Evolutionary conservation across 2,329 filamentous ascomycete genomes (phyloP).

Genomic region (Escovopsis weberi): DNA sequence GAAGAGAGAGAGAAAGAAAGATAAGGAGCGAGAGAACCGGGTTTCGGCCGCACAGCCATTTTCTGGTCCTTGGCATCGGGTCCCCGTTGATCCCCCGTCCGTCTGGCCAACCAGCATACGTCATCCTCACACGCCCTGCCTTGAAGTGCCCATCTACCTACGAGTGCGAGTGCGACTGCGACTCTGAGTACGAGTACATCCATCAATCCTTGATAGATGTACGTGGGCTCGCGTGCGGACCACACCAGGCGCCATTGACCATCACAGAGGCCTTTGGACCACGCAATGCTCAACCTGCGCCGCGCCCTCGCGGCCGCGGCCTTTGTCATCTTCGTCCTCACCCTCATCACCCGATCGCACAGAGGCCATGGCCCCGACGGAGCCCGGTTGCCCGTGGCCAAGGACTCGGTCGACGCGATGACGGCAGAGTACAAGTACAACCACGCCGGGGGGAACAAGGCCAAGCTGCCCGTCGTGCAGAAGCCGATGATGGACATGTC

Average conservation of each 20-base stretch:
- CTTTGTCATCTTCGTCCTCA: conserved; percentile 52
- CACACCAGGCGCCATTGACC: too few relatives aligned
- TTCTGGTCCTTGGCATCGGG: too few relatives aligned
- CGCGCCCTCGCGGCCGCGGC: conserved; percentile 60
- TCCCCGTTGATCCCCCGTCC: too few relatives aligned
- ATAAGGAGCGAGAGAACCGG: not conserved
- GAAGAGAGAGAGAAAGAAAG: not conserved
- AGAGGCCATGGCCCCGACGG: conserved; percentile 5
- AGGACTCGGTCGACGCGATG: not conserved
- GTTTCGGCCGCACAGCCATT: too few relatives aligned
- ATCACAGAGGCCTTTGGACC: not conserved
- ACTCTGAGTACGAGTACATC: too few relatives aligned
- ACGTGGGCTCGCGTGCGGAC: too few relatives aligned
- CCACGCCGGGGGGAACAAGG: not conserved
- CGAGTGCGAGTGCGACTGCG: too few relatives aligned
- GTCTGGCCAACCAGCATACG: too few relatives aligned
- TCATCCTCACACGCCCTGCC: too few relatives aligned
- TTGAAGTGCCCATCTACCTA: too few relatives aligned
- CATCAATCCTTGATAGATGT: too few relatives aligned
- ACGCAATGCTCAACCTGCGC: conserved; percentile 60
- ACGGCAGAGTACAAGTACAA: not conserved
- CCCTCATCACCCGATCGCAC: conserved; percentile 51
- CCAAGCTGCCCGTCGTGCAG: conserved; percentile 26
- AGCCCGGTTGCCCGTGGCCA: conserved; percentile 8
- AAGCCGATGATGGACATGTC: conserved; percentile 56